Evolutionary conservation across 352 stramenopile genomes (phyloP).

Genomic region (Phytopythium litorale): DNA sequence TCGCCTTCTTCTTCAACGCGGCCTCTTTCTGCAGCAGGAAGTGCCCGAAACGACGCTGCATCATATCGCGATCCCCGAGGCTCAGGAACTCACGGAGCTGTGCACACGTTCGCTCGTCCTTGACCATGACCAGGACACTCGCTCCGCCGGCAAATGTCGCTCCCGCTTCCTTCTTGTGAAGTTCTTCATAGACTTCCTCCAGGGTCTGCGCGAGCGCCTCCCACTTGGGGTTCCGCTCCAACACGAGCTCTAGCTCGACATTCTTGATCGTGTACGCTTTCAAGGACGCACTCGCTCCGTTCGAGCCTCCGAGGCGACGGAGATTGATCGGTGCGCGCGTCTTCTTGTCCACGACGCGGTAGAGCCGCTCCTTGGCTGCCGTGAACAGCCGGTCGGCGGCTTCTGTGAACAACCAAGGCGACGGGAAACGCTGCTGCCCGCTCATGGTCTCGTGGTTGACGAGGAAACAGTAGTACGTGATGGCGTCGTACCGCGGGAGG

Average conservation of each 20-base stretch:
- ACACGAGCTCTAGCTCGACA: constrained; percentile 47
- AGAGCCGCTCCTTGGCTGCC: constrained; percentile 92
- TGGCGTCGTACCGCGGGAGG: constrained; percentile 94
- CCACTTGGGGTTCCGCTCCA: constrained; percentile 96
- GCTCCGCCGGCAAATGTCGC: constrained; percentile 31
- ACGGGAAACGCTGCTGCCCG: constrained; percentile 77
- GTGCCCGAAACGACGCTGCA: constrained; percentile 76
- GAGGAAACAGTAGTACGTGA: constrained; percentile 96
- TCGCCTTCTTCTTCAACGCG: constrained; percentile 50
- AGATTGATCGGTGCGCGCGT: constrained; percentile 40
- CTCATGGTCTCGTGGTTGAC: constrained; percentile 89
- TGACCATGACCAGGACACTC: constrained; percentile 81
- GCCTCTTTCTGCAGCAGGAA: constrained; percentile 74
- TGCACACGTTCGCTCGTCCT: constrained; percentile 83
- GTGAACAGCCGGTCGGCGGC: constrained; percentile 91
- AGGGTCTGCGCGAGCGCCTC: constrained; percentile 89
- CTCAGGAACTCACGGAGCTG: constrained; percentile 84
- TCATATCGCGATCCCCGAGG: constrained; percentile 77
- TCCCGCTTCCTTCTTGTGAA: constrained; percentile 20
- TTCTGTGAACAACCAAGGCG: constrained; percentile 94
- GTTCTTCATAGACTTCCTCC: constrained; percentile 84
- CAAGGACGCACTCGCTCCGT: neutral
- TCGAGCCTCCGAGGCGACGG: constrained; percentile 13
- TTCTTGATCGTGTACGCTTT: constrained; percentile 18
- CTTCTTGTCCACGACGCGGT: constrained; percentile 68